These are phyloP conservation scores for Cymbidium sinense DNA, from an alignment of 106 monocot species.

Conservation along the genomic window DNA sequence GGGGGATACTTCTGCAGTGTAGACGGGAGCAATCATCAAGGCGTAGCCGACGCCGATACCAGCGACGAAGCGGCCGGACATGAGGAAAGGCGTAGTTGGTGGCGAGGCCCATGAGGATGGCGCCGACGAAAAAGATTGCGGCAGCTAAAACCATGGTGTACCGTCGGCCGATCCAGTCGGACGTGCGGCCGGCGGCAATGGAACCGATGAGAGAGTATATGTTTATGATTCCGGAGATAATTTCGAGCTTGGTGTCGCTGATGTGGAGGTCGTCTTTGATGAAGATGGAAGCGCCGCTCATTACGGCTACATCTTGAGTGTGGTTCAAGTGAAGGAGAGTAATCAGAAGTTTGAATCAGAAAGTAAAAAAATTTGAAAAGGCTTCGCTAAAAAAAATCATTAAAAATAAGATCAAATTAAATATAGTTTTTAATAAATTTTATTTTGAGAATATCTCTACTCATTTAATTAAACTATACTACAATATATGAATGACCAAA, in stretches of 20 bases:
- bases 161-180: conserved; percentile 32
- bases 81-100: conserved; percentile 24
- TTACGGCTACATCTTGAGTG: conserved; percentile 17
- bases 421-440: background rate
- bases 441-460: no score
- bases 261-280: conserved; percentile 25
- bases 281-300: conserved; percentile 24
- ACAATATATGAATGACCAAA: no score
- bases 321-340: background rate
- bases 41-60: conserved; percentile 36
- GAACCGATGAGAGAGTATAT: conserved; percentile 25
- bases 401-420: background rate
- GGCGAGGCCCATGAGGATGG: conserved; percentile 20
- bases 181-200: conserved; percentile 17
- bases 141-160: conserved; percentile 21
- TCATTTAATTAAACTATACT: no score
- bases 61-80: conserved; percentile 24
- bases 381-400: background rate
- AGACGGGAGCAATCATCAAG: conserved; percentile 40
- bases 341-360: no score
- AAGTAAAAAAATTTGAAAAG: background rate
- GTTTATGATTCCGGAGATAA: conserved; percentile 19
- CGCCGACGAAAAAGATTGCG: conserved; percentile 23
- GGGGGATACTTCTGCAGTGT: conserved; percentile 32
- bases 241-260: conserved; percentile 19